Conservation (phyloP, 345 rosid species). For the Salix dunnii region DNA sequence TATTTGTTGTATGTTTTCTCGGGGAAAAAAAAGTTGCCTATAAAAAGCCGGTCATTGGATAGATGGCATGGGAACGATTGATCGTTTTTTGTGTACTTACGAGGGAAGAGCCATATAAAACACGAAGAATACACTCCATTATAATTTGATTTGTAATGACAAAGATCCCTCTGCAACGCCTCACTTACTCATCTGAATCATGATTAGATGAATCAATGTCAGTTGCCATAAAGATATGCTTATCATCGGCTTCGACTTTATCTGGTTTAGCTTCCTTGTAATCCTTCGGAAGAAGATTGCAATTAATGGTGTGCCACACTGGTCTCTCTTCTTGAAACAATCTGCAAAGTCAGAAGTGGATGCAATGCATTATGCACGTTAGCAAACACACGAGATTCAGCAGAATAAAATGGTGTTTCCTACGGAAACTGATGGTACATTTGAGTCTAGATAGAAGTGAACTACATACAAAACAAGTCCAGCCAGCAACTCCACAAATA, state of each 20-base stretch:
- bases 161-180: background rate
- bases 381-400: background rate
- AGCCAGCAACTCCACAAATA: too few relatives aligned
- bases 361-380: background rate
- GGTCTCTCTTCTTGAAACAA: conserved; percentile 92
- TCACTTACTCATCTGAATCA: conserved; percentile 25
- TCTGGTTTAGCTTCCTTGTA: conserved; percentile 35
- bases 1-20: background rate
- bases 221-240: conserved; percentile 45
- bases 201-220: conserved; percentile 28
- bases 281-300: conserved; percentile 58
- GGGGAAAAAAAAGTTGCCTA: background rate
- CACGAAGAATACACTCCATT: background rate
- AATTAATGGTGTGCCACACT: conserved; percentile 79
- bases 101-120: background rate
- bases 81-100: background rate
- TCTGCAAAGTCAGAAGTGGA: conserved; percentile 35
- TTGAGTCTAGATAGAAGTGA: background rate
- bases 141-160: background rate
- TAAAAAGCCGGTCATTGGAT: background rate
- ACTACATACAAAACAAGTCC: background rate
- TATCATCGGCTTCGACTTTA: conserved; percentile 27
- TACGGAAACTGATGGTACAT: background rate
- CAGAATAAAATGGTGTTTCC: background rate
- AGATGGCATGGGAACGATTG: background rate